phyloP scores from a whole-genome alignment of 1,284 basidiomycete genomes.

The Wolfiporia cocos region DNA sequence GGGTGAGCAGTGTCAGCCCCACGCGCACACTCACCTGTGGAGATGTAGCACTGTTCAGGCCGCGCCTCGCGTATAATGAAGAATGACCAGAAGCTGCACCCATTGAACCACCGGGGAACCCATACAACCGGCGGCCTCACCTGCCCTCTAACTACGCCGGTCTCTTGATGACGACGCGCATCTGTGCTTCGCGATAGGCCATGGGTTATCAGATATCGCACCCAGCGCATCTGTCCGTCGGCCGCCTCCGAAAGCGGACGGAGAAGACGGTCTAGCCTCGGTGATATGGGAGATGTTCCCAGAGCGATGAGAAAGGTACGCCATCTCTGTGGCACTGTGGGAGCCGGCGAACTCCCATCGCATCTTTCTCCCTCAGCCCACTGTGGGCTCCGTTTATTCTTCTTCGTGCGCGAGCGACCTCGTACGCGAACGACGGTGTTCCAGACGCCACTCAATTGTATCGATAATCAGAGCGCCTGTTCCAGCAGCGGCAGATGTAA shows the following conservation, averaged over 20 bases:
- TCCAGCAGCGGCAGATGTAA: neutral
- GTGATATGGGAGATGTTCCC: slow-evolving; percentile 5
- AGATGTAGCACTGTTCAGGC: no score
- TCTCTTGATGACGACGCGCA: slow-evolving; percentile 3
- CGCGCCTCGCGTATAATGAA: no score
- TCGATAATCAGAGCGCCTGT: slow-evolving; percentile 6
- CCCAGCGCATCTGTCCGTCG: slow-evolving; percentile 1
- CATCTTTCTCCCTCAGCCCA: neutral
- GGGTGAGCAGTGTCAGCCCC: no score
- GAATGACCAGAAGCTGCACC: no score
- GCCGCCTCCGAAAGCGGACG: neutral
- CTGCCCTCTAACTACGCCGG: neutral
- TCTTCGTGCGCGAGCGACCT: neutral
- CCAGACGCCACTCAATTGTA: slow-evolving; percentile 1
- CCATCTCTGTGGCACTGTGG: slow-evolving; percentile 2
- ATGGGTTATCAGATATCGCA: slow-evolving; percentile 2
- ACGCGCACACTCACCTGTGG: no score
- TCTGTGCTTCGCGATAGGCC: neutral
- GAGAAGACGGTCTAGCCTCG: slow-evolving; percentile 3
- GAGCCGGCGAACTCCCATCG: neutral
- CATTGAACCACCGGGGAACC: no score
- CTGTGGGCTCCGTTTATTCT: neutral
- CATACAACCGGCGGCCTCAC: no score
- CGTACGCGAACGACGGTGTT: neutral
- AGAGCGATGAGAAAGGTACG: slow-evolving; percentile 4